A percentile compares a stretch with the other conserved stretches of the same genome.
Conservation (phyloP, 139 green algal species). For the Picochlorum costavermella region DNA sequence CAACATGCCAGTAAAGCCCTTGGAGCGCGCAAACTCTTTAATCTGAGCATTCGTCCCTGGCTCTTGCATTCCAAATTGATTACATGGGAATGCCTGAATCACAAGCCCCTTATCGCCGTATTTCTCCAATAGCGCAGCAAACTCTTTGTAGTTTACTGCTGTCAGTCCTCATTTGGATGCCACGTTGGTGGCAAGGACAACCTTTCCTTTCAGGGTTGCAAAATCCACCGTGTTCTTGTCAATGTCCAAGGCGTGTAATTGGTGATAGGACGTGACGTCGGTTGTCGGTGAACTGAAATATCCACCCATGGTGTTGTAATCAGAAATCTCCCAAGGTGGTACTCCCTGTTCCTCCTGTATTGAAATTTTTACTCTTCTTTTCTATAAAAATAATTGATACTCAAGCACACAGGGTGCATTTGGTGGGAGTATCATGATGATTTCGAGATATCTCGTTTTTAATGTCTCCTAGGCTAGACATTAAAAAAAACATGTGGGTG, state of each 20-base stretch:
- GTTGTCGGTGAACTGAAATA: neutral
- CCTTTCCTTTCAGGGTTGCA: conserved; percentile 17
- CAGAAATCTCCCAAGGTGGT: no score
- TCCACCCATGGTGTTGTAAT: neutral
- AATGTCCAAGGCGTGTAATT: conserved; percentile 30
- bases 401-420: no score
- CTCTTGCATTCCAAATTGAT: conserved; percentile 33
- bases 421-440: no score
- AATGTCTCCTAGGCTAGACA: no score
- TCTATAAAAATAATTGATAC: no score
- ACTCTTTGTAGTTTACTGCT: conserved; percentile 20
- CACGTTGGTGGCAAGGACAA: conserved; percentile 34
- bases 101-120: conserved; percentile 17
- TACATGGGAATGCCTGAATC: conserved; percentile 34
- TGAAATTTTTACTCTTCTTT: no score
- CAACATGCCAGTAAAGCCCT: conserved; percentile 20
- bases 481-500: no score
- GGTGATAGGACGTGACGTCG: conserved; percentile 21
- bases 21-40: conserved; percentile 27
- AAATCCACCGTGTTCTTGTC: conserved; percentile 27
- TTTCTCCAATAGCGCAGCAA: conserved; percentile 23
- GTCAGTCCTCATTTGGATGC: conserved; percentile 30
- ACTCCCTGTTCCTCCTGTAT: no score
- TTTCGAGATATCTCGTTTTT: no score
- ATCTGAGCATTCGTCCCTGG: conserved; percentile 37